Evolutionary conservation across 2,329 filamentous ascomycete genomes (phyloP).

Genomic region (Mycosphaerella sp.): DNA sequence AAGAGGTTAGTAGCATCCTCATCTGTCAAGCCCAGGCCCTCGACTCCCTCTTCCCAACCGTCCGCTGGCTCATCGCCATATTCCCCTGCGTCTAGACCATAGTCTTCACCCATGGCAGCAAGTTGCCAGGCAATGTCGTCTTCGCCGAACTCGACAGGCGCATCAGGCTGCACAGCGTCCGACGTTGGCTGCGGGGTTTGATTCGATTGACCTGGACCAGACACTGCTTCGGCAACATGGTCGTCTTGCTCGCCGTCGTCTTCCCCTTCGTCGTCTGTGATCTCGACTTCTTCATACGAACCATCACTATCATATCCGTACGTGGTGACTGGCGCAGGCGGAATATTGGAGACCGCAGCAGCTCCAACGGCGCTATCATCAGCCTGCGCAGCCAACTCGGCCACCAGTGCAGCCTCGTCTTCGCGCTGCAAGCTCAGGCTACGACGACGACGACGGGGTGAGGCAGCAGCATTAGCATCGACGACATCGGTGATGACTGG

Average conservation of each 20-base stretch:
- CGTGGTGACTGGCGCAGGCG: neutral
- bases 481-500: constrained; percentile 19
- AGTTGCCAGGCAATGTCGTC: constrained; percentile 92
- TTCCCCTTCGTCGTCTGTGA: constrained; percentile 52
- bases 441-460: constrained; percentile 19
- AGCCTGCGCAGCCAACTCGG: constrained; percentile 27
- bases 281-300: constrained; percentile 67
- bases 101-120: constrained; percentile 80
- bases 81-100: constrained; percentile 68
- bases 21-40: constrained; percentile 63
- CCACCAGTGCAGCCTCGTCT: constrained; percentile 33
- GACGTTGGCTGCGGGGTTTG: constrained; percentile 33
- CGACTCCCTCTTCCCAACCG: constrained; percentile 63
- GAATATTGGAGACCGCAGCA: neutral
- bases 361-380: constrained; percentile 38
- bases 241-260: constrained; percentile 36
- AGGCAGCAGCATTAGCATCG: constrained; percentile 15
- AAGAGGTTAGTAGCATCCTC: constrained; percentile 74
- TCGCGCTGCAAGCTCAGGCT: constrained; percentile 32
- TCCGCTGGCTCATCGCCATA: constrained; percentile 57
- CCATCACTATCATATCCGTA: constrained; percentile 51
- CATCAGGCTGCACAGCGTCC: constrained; percentile 48
- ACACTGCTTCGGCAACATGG: neutral
- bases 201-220: constrained; percentile 53
- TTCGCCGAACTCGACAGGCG: constrained; percentile 74